Evolutionary conservation across 1,284 basidiomycete genomes (phyloP).

Genomic region (Melampsora americana): DNA sequence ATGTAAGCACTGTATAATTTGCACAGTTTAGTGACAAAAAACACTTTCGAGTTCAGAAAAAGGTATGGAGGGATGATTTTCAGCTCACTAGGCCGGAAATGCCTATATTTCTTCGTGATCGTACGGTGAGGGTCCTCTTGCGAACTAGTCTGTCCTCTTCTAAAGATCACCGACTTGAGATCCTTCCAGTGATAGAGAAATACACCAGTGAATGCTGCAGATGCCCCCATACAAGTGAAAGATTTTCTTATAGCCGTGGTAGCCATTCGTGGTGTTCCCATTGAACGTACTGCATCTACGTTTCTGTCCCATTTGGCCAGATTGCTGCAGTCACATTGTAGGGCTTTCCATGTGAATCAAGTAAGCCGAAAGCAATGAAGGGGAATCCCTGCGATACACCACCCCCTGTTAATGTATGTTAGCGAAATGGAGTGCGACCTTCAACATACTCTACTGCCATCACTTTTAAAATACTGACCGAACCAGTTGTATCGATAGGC

Average conservation of each 20-base stretch:
- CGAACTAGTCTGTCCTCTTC: neutral
- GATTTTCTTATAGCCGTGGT: slow-evolving; percentile 1
- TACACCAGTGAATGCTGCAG: neutral
- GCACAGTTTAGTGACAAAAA: neutral
- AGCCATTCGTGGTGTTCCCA: neutral
- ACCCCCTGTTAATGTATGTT: neutral
- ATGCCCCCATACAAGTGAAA: neutral
- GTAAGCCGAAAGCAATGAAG: slow-evolving; percentile 31
- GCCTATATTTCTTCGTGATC: neutral
- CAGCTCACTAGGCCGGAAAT: slow-evolving; percentile 2
- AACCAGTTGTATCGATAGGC: slow-evolving; percentile 41
- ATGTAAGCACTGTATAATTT: neutral
- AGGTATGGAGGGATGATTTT: neutral
- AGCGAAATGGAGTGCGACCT: too few relatives aligned
- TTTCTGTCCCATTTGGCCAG: slow-evolving; percentile 28
- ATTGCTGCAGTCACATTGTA: slow-evolving; percentile 26
- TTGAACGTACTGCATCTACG: neutral
- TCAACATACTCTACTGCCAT: too few relatives aligned
- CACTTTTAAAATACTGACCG: slow-evolving; percentile 11
- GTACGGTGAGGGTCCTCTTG: neutral
- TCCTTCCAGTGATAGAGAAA: slow-evolving; percentile 3
- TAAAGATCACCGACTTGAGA: neutral
- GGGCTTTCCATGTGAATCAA: slow-evolving; percentile 31
- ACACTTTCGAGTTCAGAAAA: neutral
- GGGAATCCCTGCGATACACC: slow-evolving; percentile 17